Base-by-base conservation (phyloP, 352 stramenopile species). In the Blastocystis sp. region DNA sequence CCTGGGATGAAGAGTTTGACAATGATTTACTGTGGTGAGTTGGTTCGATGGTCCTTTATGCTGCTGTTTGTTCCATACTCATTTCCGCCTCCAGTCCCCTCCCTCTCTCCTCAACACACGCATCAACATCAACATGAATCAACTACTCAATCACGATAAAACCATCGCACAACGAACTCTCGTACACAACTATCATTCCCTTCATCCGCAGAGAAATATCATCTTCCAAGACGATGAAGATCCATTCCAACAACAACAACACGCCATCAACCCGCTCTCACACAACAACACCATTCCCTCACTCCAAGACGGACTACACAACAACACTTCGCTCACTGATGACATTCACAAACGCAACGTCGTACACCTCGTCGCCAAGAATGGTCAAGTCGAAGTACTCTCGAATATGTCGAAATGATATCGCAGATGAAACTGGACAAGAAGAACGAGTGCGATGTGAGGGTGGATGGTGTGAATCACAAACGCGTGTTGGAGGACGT, bases 1-100 rank as follows among this genome's bases (percentile, higher is more conserved):
- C 61, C 26, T 80, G 63, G 63, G 79, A 80, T 29, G 37, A 89
- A 35, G 79, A 89, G 29, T 89, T 89, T 77, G 79, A 70, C 63
- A 55, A 77, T 77, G 79, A 89, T 89, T 79, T 89, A 39, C 26
- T 89, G 4, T 89, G 79, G 79, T 89, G 79, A 29, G 45, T 45
- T 37, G n/a, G 10, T 66, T 85, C 6, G 16, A 16, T 55, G 45
- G 6, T 55, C 45, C 16, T 55, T 55, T 55, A 55, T 55, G 45
- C 45, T 55, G 6, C 16, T 55, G 45, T 55, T 6, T 55, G 45
- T 55, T 55, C 45, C 6, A 55, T n/a, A n/a, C n/a, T n/a, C n/a
- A n/a, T n/a, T n/a, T n/a, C n/a, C n/a, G n/a, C n/a, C n/a, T n/a
- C n/a, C n/a, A n/a, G n/a, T n/a, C n/a, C n/a, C n/a, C n/a, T n/a